These are phyloP conservation scores for Elsinoe ampelina DNA, from an alignment of 2,329 filamentous ascomycete genomes.

Conservation along the genomic window DNA sequence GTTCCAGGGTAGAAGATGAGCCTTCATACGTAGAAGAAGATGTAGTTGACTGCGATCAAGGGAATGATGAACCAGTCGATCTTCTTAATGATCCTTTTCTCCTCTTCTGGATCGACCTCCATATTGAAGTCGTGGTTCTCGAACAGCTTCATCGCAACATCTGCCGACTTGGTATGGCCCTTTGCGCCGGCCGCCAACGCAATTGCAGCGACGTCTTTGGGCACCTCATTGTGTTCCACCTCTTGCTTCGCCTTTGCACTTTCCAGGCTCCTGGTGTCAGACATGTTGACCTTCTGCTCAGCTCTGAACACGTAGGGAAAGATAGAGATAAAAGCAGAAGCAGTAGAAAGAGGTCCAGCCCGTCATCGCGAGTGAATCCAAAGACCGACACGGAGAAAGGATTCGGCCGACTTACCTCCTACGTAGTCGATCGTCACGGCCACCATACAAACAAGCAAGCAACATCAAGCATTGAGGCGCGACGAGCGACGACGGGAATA, in stretches of 20 bases:
- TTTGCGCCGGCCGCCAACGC: slow-evolving; percentile 9
- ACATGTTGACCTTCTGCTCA: background rate
- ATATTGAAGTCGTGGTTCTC: slow-evolving; percentile 30
- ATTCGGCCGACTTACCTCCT: background rate
- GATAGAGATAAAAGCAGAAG: background rate
- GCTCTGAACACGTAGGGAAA: background rate
- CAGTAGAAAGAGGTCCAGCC: background rate
- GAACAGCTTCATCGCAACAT: slow-evolving; percentile 45
- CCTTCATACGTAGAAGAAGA: slow-evolving; percentile 29
- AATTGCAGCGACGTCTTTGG: background rate
- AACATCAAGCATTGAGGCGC: background rate
- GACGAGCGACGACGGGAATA: background rate
- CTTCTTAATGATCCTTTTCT: slow-evolving; percentile 42
- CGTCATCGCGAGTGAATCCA: background rate
- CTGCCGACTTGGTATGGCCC: slow-evolving; percentile 19
- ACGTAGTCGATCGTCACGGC: slow-evolving; percentile 6
- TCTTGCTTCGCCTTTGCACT: background rate
- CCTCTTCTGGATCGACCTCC: slow-evolving; percentile 39
- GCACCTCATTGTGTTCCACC: background rate
- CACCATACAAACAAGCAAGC: background rate
- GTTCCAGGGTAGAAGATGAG: too few species aligned
- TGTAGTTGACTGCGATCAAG: slow-evolving; percentile 30
- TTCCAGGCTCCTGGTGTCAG: slow-evolving; percentile 10
- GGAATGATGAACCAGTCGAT: slow-evolving; percentile 53
- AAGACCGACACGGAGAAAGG: background rate